Evolutionary conservation across 208 protist genomes (phyloP), one percentile per base, ranked within the genome.

Genomic region (Angomonas desouzai): DNA sequence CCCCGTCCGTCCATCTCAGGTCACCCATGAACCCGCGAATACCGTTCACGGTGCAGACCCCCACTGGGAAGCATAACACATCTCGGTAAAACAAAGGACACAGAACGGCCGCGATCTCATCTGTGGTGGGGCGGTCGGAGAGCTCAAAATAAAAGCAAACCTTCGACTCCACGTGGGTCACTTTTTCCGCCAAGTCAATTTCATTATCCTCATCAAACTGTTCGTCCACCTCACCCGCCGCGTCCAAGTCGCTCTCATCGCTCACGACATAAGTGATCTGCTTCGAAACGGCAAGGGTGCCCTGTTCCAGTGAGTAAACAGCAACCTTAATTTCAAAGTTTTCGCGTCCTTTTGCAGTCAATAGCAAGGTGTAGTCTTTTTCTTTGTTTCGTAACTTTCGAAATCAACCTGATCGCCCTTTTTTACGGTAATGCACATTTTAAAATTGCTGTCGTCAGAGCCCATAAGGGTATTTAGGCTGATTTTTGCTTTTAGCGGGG

Each of bases 1-100:
- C 36, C 36, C 13, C 9, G 36, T 40, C 13, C 13, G 36, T 40
- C 36, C 36, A 40, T 23, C n/a, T 13, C 3, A 90, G 34, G 58
- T 91, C 80, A 32, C 84, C 79, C 4, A 87, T 28, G 36, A 83
- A 73, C 6, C 77, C 80, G 0, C 70, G 74, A 20, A 76, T 53
- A 0, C 75, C 80, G 55, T 81, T 83, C 22, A 91, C 68, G 27
- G 64, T 60, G 0, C 62, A 79, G 28, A 85, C 69, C 16, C 67
- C 80, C 0, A 82, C 75, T 22, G 81, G 78, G 25, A 81, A 18
- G 16, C 64, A 76, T 1, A 62, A 22, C 10, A 85, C 80, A 45
- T 84, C 77, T 27, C 59, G 49, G 59, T 80, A 81, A 48, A 77
- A 40, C 10, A 76, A 40, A 40, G 36, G 36, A 18, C 13, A 13